phyloP scores from a whole-genome alignment of 2,329 filamentous ascomycete species.

The Neonectria faginata region DNA sequence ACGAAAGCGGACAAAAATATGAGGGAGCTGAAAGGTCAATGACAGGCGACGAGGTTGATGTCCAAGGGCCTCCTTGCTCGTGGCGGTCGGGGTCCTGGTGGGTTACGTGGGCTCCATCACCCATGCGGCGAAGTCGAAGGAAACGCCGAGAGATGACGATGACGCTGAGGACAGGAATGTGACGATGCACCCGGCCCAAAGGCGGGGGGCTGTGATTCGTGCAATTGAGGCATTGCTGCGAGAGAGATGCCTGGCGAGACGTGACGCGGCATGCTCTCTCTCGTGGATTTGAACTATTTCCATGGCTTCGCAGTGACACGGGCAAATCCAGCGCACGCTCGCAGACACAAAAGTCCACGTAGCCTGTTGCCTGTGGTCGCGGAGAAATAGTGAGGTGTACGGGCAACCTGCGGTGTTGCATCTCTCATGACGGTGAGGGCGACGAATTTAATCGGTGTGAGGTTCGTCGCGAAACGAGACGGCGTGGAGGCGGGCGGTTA shows the following conservation, averaged over 20 bases:
- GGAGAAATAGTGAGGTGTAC: constrained; percentile 3
- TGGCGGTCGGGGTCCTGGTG: neutral
- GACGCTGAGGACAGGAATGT: constrained; percentile 16
- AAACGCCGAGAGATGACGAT: constrained; percentile 1
- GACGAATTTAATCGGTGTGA: neutral
- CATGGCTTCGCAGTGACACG: constrained; percentile 9
- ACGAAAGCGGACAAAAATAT: constrained; percentile 2
- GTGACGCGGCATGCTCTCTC: constrained; percentile 23
- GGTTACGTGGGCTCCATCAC: too few species aligned
- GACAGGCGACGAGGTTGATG: neutral
- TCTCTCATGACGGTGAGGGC: constrained; percentile 2
- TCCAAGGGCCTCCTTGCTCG: constrained; percentile 15
- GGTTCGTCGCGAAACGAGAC: neutral
- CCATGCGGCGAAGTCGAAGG: constrained; percentile 1
- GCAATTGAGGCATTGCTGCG: constrained; percentile 14
- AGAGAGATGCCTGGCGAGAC: constrained; percentile 17
- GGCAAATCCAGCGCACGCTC: constrained; percentile 10
- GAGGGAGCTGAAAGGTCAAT: neutral
- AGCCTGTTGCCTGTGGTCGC: constrained; percentile 2
- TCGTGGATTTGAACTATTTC: constrained; percentile 3
- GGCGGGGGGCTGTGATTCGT: constrained; percentile 25
- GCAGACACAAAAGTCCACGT: constrained; percentile 17
- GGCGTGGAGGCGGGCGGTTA: constrained; percentile 14
- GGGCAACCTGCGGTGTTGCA: neutral
- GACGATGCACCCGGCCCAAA: constrained; percentile 16